Percentiles rank a stretch among this genome's conserved stretches.
These are phyloP conservation scores for Tricholoma bakamatsutake DNA, from an alignment of 768 basidiomycete genomes.

Conservation along the genomic window DNA sequence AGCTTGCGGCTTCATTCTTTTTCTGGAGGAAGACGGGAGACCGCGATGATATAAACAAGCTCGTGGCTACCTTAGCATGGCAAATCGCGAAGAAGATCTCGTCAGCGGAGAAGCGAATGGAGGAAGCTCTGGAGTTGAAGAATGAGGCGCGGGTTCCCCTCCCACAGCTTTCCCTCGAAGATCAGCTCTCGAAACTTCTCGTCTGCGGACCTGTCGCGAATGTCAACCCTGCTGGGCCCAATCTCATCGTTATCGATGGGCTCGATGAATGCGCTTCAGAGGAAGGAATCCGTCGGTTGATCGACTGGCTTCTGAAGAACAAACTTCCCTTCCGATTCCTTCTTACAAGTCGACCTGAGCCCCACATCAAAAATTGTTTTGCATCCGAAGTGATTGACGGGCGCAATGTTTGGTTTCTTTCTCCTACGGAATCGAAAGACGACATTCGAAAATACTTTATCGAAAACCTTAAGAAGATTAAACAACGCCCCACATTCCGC, in stretches of 20 bases:
- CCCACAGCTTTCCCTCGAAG: background rate
- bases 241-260: background rate
- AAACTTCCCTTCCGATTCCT: too few relatives aligned
- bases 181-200: background rate
- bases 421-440: background rate
- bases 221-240: background rate
- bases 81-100: slow-evolving; percentile 1
- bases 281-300: too few relatives aligned
- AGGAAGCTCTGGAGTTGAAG: background rate
- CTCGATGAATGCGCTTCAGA: too few relatives aligned
- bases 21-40: background rate
- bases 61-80: slow-evolving; percentile 1
- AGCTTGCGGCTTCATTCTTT: slow-evolving; percentile 3
- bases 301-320: too few relatives aligned
- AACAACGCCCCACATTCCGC: background rate
- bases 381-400: too few relatives aligned
- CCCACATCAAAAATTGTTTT: background rate
- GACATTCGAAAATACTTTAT: background rate
- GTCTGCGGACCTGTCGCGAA: background rate
- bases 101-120: background rate
- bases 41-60: background rate
- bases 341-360: background rate
- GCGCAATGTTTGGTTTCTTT: background rate
- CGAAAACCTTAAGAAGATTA: background rate
- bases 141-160: background rate